These are phyloP conservation scores for Vitis hybrid DNA, from an alignment of 177 flowering plant genomes.

Conservation along the genomic window DNA sequence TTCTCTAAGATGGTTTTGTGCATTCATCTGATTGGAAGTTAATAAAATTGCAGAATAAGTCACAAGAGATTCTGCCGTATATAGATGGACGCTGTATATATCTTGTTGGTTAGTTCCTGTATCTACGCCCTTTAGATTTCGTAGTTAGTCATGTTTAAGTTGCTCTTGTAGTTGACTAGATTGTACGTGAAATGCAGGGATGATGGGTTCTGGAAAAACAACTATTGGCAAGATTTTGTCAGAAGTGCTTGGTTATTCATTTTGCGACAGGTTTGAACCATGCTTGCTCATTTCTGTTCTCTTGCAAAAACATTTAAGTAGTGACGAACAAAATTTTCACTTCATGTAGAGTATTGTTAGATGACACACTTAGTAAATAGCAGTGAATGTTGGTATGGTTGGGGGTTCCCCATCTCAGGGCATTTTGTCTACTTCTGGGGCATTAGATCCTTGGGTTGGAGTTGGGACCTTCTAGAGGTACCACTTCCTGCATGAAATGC, in stretches of 20 bases:
- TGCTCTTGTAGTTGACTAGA: slow-evolving; percentile 2
- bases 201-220: slow-evolving; percentile 99
- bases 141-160: not conserved
- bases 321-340: not conserved
- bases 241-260: slow-evolving; percentile 75
- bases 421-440: not conserved
- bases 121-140: slow-evolving; percentile 4
- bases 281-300: not conserved
- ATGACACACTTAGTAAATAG: too few relatives aligned
- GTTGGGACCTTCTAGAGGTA: not conserved
- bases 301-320: not conserved
- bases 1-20: slow-evolving; percentile 1
- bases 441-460: not conserved
- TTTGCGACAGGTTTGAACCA: slow-evolving; percentile 74
- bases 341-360: not conserved
- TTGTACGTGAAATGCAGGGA: slow-evolving; percentile 53
- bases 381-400: too few relatives aligned
- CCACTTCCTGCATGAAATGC: not conserved
- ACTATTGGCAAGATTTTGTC: slow-evolving; percentile 87
- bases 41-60: slow-evolving; percentile 64
- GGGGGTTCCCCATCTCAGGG: too few relatives aligned
- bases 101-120: slow-evolving; percentile 83
- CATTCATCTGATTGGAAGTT: slow-evolving; percentile 20
- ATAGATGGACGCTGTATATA: slow-evolving; percentile 78
- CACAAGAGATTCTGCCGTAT: slow-evolving; percentile 63